phyloP scores from a whole-genome alignment of 1,139 yeast species.

The Arxiozyma slooffiae region DNA sequence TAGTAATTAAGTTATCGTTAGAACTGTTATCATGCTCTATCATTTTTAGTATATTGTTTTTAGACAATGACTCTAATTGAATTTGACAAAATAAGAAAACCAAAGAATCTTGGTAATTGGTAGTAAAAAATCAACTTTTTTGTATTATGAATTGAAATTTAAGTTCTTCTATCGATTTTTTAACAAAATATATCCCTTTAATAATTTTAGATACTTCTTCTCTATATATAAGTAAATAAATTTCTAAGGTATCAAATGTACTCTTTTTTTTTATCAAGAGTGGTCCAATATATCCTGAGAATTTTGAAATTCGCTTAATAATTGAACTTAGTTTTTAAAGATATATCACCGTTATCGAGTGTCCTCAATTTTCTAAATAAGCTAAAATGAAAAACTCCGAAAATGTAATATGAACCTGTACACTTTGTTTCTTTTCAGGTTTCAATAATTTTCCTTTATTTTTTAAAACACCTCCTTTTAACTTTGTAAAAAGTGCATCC shows the following conservation, averaged over 20 bases:
- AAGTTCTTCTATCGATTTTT: conserved; percentile 42
- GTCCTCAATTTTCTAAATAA: conserved; percentile 14
- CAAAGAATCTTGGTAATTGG: conserved; percentile 78
- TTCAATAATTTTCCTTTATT: conserved; percentile 47
- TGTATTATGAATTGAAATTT: conserved; percentile 63
- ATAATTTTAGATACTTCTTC: conserved; percentile 15
- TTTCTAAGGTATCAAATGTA: conserved; percentile 14
- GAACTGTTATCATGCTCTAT: conserved; percentile 17
- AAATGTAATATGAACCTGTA: conserved; percentile 14
- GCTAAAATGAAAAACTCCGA: conserved; percentile 20
- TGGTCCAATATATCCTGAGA: conserved; percentile 13
- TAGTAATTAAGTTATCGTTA: conserved; percentile 15
- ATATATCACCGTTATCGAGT: conserved; percentile 17
- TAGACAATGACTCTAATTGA: conserved; percentile 16
- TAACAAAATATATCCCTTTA: conserved; percentile 29
- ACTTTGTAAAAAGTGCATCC: conserved; percentile 54
- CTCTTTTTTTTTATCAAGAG: not conserved
- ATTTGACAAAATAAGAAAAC: conserved; percentile 43
- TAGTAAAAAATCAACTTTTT: conserved; percentile 73
- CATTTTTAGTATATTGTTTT: conserved; percentile 22
- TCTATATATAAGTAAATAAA: conserved; percentile 18
- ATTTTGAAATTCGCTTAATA: conserved; percentile 23
- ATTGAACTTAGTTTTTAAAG: conserved; percentile 22
- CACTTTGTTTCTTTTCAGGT: conserved; percentile 23
- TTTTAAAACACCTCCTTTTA: conserved; percentile 43